Conservation (phyloP, 768 basidiomycete species). For the Pisolithus microcarpus region DNA sequence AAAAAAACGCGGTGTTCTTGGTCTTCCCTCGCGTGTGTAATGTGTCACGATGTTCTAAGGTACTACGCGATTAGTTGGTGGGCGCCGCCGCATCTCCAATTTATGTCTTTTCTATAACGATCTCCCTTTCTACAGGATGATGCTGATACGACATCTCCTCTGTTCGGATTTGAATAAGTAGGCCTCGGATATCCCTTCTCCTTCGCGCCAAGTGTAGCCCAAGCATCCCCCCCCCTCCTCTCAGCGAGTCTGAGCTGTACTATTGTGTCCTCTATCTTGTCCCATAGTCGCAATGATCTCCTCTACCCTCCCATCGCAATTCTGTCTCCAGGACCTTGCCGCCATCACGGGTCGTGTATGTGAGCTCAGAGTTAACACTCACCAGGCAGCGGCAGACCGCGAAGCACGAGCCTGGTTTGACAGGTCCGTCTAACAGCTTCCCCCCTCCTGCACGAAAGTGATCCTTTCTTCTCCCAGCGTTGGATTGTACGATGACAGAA, state of each 20-base stretch:
- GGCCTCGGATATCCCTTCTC: slow-evolving; percentile 6
- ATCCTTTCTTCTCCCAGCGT: slow-evolving; percentile 12
- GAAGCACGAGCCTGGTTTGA: slow-evolving; percentile 30
- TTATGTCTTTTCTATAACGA: slow-evolving; percentile 19
- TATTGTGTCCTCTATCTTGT: slow-evolving; percentile 4
- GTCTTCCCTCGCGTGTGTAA: slow-evolving; percentile 22
- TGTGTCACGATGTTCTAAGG: slow-evolving; percentile 24
- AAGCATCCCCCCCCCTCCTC: slow-evolving; percentile 8
- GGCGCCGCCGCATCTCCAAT: slow-evolving; percentile 16
- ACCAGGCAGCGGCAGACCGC: slow-evolving; percentile 29
- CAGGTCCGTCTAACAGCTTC: slow-evolving; percentile 12
- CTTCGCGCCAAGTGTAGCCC: slow-evolving; percentile 6
- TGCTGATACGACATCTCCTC: slow-evolving; percentile 12
- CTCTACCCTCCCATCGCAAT: slow-evolving; percentile 28
- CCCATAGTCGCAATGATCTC: slow-evolving; percentile 21
- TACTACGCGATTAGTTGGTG: slow-evolving; percentile 24
- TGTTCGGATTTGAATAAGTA: slow-evolving; percentile 25
- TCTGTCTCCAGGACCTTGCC: slow-evolving; percentile 29
- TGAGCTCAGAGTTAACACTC: slow-evolving; percentile 28
- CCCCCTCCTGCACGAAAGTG: not conserved
- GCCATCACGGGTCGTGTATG: slow-evolving; percentile 31
- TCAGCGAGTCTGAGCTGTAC: slow-evolving; percentile 24
- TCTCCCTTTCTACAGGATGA: slow-evolving; percentile 17
- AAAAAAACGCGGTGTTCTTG: slow-evolving; percentile 22
- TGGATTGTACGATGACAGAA: slow-evolving; percentile 29